A percentile compares a stretch with the other conserved stretches of the same genome.
Evolutionary conservation across 768 basidiomycete species (phyloP).

Genomic region (Floccularia luteovirens): DNA sequence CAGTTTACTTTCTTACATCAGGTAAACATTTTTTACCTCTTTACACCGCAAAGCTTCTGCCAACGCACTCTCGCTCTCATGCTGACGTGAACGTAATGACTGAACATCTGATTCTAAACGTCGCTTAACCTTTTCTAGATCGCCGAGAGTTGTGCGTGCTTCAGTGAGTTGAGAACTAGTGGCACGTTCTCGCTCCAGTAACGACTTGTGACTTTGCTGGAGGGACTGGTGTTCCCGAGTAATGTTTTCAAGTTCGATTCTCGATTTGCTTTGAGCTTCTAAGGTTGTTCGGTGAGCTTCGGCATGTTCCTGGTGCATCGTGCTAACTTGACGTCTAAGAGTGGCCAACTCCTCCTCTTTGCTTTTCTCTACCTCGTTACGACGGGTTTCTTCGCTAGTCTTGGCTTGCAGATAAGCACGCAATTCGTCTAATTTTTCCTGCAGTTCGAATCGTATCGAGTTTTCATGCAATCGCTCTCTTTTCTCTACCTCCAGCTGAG

Average conservation of each 20-base stretch:
- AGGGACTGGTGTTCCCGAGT: slow-evolving; percentile 53
- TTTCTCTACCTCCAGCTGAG: slow-evolving; percentile 54
- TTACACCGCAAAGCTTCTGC: slow-evolving; percentile 55
- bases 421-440: slow-evolving; percentile 81
- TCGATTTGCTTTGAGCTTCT: slow-evolving; percentile 66
- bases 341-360: slow-evolving; percentile 78
- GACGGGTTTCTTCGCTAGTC: slow-evolving; percentile 76
- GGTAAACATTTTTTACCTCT: slow-evolving; percentile 52
- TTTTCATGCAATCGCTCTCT: slow-evolving; percentile 39
- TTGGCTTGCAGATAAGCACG: slow-evolving; percentile 81
- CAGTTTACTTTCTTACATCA: neutral
- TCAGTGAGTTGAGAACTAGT: slow-evolving; percentile 43
- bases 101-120: slow-evolving; percentile 67
- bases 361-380: slow-evolving; percentile 79
- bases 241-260: slow-evolving; percentile 65
- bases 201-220: slow-evolving; percentile 51
- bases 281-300: slow-evolving; percentile 53
- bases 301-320: slow-evolving; percentile 60
- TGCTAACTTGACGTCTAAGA: slow-evolving; percentile 55
- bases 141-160: slow-evolving; percentile 38
- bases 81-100: slow-evolving; percentile 57
- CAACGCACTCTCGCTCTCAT: slow-evolving; percentile 58
- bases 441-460: slow-evolving; percentile 50
- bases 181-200: slow-evolving; percentile 53
- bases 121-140: slow-evolving; percentile 65